Base-by-base conservation (phyloP, 2,329 filamentous ascomycete genomes). In the Sporothrix pallida region DNA sequence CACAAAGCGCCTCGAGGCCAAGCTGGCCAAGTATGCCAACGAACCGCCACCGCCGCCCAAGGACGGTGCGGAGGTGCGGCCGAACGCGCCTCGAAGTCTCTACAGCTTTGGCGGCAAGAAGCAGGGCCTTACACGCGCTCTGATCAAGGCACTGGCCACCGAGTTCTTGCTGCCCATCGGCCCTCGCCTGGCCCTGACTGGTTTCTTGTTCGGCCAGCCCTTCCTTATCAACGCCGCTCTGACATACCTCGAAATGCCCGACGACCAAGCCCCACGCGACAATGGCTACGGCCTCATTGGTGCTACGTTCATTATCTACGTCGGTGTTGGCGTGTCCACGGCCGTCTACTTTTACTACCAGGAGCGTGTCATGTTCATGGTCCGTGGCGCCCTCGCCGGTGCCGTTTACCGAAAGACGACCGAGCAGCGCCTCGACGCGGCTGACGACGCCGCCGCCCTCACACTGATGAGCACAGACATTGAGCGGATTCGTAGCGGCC, bases 261-360 rank as follows among this genome's bases (percentile, higher is more conserved):
- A 67, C 8, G 69, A 67, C 3, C 23, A 69, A 0, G 72, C 75
- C 0, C 74, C 75, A 0, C 74, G 76, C 0, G 81, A 80, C 46
- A 72, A 78, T 15, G 81, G 83, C 1, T 85, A 84, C 73, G 84
- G 84, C 0, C 79, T 85, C 5, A 83, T 86, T 10, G 84, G 81
- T 1, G 84, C 83, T 2, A 78, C 79, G 0, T 75, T 81, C 0
- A 69, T 85, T 2, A 81, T 84, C 3, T 86, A 85, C 74, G 31
- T 75, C 0, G 81, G 83, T 10, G 82, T 85, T 23, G 82, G 83
- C 1, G 15, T 85, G 2, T 83, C 83, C 0, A 78, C 77, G 0
- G 81, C 81, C 0, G 76, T 84, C n/a, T 85, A 82, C 74, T 80
- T 78, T 63, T 85, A 85, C 72, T 81, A 81, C 72, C 78, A 81